Conservation (phyloP, 1,284 basidiomycete species). For the Xerocomus nothofagi region DNA sequence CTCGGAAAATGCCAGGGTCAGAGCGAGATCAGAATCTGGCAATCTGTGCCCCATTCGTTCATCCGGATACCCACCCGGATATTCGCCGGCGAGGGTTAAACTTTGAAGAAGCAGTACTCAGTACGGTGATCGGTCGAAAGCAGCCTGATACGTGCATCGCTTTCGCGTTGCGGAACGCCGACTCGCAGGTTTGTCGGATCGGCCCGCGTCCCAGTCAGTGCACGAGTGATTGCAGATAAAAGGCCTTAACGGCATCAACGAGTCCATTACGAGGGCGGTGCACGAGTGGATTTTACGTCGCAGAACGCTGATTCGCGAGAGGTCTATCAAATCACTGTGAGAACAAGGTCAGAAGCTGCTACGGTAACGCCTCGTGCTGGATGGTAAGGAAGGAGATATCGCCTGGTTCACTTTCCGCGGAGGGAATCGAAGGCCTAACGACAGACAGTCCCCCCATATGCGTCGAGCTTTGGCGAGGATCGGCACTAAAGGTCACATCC, state of each 20-base stretch:
- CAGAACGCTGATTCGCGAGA: constrained; percentile 99
- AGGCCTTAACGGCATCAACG: too few species aligned
- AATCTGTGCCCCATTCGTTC: constrained; percentile 1
- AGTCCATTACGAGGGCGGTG: too few species aligned
- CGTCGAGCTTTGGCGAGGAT: constrained; percentile 99
- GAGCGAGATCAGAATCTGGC: constrained; percentile 1
- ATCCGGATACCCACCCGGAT: background rate
- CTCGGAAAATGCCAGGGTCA: constrained; percentile 20
- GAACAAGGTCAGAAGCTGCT: background rate
- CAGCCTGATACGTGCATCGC: too few species aligned
- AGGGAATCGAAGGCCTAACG: constrained; percentile 99
- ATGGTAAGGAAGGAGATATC: constrained; percentile 87
- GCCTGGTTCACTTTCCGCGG: constrained; percentile 98
- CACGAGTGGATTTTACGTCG: too few species aligned
- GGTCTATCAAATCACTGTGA: constrained; percentile 52
- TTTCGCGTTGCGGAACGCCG: too few species aligned
- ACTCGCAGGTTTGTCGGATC: constrained; percentile 51
- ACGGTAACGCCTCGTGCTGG: constrained; percentile 37
- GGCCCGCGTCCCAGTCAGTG: too few species aligned
- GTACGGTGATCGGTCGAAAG: background rate
- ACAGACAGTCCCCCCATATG: constrained; percentile 99
- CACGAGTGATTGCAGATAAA: too few species aligned
- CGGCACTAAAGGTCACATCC: constrained; percentile 99
- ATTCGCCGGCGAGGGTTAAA: background rate
- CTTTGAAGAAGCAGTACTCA: constrained; percentile 1